Evolutionary conservation across 768 basidiomycete genomes (phyloP), one percentile per base, ranked within the genome.

Genomic region (Trametes meyenii): DNA sequence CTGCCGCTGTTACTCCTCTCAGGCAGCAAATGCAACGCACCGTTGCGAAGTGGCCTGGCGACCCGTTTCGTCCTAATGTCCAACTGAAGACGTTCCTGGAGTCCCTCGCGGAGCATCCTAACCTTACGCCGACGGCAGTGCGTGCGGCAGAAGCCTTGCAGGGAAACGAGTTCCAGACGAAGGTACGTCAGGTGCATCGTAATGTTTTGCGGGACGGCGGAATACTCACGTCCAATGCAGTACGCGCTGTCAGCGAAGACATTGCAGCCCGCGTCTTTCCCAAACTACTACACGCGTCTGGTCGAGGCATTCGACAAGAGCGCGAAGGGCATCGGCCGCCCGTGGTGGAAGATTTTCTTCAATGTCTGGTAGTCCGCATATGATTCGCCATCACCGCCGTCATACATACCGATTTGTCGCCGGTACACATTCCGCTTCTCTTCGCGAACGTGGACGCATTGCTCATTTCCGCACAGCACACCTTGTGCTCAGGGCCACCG

Each of bases 271-370:
- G 83, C 85, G 12, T 90, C 90, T 5, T 83, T 82, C 73, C 90
- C 90, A 26, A 74, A 79, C 53, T 85, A 94, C 73, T 94, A 94
- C 67, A 79, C 85, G 45, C 83, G 88, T 24, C 81, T 94, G 10
- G 78, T 84, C 1, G 88, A 90, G 66, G 91, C 85, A 5, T 85
- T 87, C 62, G 85, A 90, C 60, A 89, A 88, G 74, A 89, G 88
- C 66, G 82, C 85, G 12, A 77, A 85, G 68, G 91, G 91, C n/a
- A 88, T 91, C 45, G 82, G 82, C 36, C 78, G 91, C 56, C 89
- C 91, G 2, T 86, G 87, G 87, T 93, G 91, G 91, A 91, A 93
- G 72, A 75, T 88, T 44, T 89, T 93, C 72, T 87, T 93, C 66
- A 83, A 84, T 40, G 79, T 91, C 60, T 91, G 90, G 89, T 87